Evolutionary conservation across 371 early-diverging fungal species (phyloP).

Genomic region (Mortierella sp.): DNA sequence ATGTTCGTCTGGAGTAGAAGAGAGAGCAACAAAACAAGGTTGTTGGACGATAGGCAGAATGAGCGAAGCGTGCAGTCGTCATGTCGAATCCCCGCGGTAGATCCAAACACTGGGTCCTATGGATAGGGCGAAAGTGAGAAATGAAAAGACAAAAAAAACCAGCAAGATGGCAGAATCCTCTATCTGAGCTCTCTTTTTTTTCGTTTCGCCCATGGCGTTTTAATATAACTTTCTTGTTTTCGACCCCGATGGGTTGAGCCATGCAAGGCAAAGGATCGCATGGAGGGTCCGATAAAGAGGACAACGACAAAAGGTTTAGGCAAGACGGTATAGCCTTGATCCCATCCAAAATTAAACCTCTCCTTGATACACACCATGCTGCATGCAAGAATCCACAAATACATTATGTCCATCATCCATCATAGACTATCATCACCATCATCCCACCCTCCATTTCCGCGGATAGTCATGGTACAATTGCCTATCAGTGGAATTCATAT

Average conservation of each 20-base stretch:
- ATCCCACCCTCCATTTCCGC: background rate
- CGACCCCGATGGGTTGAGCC: background rate
- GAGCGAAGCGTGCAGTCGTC: background rate
- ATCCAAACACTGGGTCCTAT: background rate
- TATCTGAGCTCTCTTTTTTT: background rate
- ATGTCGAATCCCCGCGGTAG: background rate
- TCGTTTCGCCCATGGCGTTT: background rate
- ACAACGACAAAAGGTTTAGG: background rate
- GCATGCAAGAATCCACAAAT: slow-evolving; percentile 2
- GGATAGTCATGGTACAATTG: background rate
- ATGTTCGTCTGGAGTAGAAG: background rate
- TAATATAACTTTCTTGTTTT: background rate
- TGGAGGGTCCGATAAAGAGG: background rate
- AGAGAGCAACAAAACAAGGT: background rate
- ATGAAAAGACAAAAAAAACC: background rate
- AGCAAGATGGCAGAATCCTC: background rate
- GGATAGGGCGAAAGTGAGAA: background rate
- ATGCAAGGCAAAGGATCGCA: background rate
- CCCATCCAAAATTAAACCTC: too few species aligned
- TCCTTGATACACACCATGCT: background rate
- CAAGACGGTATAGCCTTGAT: background rate
- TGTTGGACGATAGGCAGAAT: background rate
- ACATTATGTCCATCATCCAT: too few species aligned
- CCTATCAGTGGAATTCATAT: background rate
- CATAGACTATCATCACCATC: background rate